These are phyloP conservation scores for Coniosporium apollinis DNA, from an alignment of 495 filamentous ascomycete genomes.

Conservation along the genomic window DNA sequence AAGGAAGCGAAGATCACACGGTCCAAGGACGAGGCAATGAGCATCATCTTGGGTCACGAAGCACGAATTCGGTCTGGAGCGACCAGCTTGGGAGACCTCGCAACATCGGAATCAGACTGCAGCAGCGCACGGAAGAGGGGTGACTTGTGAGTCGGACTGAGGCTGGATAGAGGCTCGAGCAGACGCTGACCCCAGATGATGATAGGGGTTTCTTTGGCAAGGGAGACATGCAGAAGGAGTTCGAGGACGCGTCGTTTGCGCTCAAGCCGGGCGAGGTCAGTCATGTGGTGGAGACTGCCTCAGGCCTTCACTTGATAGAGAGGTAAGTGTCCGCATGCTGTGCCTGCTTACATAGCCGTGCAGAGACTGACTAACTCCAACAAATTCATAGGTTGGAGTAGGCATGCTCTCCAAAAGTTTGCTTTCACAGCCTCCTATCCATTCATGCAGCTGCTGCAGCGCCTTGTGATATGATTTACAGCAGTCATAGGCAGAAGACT, in stretches of 20 bases:
- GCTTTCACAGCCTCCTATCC: too few species aligned
- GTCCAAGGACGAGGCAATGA: constrained; percentile 68
- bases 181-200: constrained; percentile 4
- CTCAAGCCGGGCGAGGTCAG: constrained; percentile 75
- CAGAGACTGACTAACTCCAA: background rate
- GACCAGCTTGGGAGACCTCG: constrained; percentile 57
- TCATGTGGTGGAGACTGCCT: constrained; percentile 74
- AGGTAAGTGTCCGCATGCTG: constrained; percentile 38
- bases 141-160: constrained; percentile 46
- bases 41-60: constrained; percentile 58
- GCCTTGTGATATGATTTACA: too few species aligned
- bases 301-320: constrained; percentile 88
- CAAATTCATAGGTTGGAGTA: background rate
- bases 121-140: constrained; percentile 86
- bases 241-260: constrained; percentile 85
- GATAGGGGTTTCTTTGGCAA: constrained; percentile 71
- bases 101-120: constrained; percentile 80
- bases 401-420: background rate
- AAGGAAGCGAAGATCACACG: constrained; percentile 75
- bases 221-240: constrained; percentile 98
- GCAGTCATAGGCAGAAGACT: too few species aligned
- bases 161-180: background rate
- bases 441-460: too few species aligned
- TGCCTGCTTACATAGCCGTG: background rate
- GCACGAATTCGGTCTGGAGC: constrained; percentile 51